Percentiles rank a stretch among this genome's conserved stretches.
phyloP scores from a whole-genome alignment of 2,329 filamentous ascomycete species.

The Grosmannia serpens region DNA sequence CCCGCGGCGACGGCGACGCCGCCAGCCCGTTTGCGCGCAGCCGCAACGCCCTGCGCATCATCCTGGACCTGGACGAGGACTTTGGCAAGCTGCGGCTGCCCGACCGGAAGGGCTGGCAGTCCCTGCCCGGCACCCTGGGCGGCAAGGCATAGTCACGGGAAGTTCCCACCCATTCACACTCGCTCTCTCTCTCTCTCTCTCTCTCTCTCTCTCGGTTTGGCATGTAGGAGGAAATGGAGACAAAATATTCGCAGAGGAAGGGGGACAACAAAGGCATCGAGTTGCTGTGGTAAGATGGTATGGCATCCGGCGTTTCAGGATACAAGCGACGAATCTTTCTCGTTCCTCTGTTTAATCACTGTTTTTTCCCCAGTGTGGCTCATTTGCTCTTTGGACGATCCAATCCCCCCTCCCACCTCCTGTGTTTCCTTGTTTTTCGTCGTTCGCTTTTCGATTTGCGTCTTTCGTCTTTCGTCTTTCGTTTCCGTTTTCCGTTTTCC shows the following conservation, averaged over 20 bases:
- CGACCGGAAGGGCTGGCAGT: conserved; percentile 40
- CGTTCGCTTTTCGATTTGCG: not conserved
- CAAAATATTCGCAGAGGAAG: not conserved
- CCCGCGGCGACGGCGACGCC: conserved; percentile 49
- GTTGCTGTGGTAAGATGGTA: not conserved
- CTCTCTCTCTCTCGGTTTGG: not conserved
- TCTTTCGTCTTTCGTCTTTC: not conserved
- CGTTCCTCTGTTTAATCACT: not conserved
- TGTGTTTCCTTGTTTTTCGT: not conserved
- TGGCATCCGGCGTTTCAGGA: conserved; percentile 1
- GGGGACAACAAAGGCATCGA: not conserved
- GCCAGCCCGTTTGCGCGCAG: conserved; percentile 48
- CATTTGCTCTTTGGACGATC: not conserved
- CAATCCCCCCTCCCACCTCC: not conserved
- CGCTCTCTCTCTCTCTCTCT: not conserved
- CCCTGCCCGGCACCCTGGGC: conserved; percentile 37
- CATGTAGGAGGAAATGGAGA: not conserved
- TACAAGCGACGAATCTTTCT: not conserved
- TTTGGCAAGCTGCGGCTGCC: conserved; percentile 66
- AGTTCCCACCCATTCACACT: no score
- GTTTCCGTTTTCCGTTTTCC: no score
- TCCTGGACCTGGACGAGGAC: conserved; percentile 86
- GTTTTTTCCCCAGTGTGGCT: not conserved
- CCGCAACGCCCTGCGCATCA: conserved; percentile 88
- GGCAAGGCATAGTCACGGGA: conserved; percentile 16